Evolutionary conservation across 1,139 yeast genomes (phyloP).

Genomic region (Debaryomyces singareniensis): DNA sequence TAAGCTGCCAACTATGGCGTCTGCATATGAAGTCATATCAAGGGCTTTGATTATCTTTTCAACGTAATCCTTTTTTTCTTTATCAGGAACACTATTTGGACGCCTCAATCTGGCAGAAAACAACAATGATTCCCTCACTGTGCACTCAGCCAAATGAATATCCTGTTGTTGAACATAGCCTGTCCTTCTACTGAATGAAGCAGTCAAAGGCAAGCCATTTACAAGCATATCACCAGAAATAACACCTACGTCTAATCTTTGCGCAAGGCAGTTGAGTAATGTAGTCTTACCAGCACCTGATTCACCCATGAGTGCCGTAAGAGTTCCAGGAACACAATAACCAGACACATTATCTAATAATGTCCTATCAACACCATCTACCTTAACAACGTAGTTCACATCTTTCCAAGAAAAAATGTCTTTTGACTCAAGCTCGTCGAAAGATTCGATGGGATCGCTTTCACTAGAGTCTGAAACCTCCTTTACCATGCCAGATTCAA

Average conservation of each 20-base stretch:
- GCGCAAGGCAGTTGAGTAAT: constrained; percentile 52
- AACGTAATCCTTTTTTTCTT: constrained; percentile 46
- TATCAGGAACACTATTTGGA: constrained; percentile 28
- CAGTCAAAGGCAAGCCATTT: constrained; percentile 46
- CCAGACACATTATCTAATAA: constrained; percentile 55
- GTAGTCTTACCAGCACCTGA: constrained; percentile 72
- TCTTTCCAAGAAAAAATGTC: constrained; percentile 40
- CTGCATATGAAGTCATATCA: constrained; percentile 59
- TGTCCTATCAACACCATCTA: constrained; percentile 37
- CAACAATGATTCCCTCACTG: constrained; percentile 56
- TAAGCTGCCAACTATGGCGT: constrained; percentile 51
- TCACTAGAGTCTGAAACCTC: constrained; percentile 27
- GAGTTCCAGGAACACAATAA: constrained; percentile 59
- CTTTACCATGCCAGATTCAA: constrained; percentile 5
- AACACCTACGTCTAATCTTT: constrained; percentile 52
- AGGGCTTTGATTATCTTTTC: constrained; percentile 50
- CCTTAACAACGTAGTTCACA: constrained; percentile 35
- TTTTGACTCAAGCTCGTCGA: constrained; percentile 18
- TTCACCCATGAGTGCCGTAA: constrained; percentile 70
- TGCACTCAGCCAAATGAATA: constrained; percentile 49
- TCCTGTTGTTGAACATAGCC: constrained; percentile 67
- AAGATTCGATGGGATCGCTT: constrained; percentile 14
- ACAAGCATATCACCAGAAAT: constrained; percentile 62
- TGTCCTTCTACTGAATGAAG: constrained; percentile 53
- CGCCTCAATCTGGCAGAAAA: constrained; percentile 60